Percentiles rank a stretch among this genome's conserved stretches.
phyloP scores from a whole-genome alignment of 2,329 filamentous ascomycete species.

The Fusarium foetens region DNA sequence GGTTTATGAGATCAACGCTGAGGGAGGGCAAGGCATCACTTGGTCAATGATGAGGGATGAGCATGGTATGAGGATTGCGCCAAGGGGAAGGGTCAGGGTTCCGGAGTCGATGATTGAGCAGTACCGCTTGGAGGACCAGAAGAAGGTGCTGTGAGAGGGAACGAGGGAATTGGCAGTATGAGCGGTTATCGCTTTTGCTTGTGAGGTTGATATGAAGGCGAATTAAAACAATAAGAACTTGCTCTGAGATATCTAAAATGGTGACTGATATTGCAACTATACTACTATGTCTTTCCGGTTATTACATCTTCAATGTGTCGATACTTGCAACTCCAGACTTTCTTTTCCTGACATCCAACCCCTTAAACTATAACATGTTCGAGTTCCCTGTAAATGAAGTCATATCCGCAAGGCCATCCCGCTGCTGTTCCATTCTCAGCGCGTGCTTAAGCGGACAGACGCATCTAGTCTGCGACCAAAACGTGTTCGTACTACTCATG shows the following conservation, averaged over 20 bases:
- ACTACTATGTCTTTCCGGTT: fast-evolving
- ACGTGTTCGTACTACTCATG: background rate
- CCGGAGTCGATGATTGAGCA: background rate
- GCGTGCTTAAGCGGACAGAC: background rate
- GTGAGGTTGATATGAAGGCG: fast-evolving
- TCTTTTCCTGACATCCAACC: too few relatives aligned
- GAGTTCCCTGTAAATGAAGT: fast-evolving
- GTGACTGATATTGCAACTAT: background rate
- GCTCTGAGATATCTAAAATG: fast-evolving
- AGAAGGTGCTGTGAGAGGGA: background rate
- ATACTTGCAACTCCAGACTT: fast-evolving
- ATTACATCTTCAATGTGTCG: fast-evolving
- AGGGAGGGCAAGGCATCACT: slow-evolving; percentile 16
- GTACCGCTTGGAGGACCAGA: background rate
- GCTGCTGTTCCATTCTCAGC: fast-evolving
- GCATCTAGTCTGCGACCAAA: fast-evolving
- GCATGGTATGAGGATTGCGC: slow-evolving; percentile 18
- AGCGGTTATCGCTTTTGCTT: fast-evolving
- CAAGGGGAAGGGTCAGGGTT: background rate
- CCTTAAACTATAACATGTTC: fast-evolving
- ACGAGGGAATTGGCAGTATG: background rate
- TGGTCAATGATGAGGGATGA: slow-evolving; percentile 28
- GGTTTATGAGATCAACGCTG: slow-evolving; percentile 35
- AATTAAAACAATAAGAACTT: fast-evolving
- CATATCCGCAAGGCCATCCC: fast-evolving